These are phyloP conservation scores for Nicotiana knightiana DNA, from an alignment of 257 asterid genomes.

Conservation along the genomic window DNA sequence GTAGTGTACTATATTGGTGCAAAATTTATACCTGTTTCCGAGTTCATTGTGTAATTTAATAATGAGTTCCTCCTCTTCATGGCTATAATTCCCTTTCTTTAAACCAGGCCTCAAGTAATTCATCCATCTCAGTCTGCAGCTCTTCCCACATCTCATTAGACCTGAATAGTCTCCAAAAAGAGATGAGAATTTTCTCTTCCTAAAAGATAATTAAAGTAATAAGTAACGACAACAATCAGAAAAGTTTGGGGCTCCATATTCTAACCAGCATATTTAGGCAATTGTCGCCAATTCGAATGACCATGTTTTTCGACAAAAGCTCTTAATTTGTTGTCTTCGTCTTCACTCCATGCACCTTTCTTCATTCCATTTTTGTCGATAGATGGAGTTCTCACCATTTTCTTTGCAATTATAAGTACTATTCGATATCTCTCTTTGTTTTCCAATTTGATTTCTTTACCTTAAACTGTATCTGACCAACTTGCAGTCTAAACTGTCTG, in stretches of 20 bases:
- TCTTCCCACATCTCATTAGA: conserved; percentile 50
- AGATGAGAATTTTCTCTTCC: neutral
- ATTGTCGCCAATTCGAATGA: conserved; percentile 43
- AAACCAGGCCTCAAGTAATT: conserved; percentile 46
- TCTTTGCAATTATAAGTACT: neutral
- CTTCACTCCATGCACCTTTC: conserved; percentile 52
- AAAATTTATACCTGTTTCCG: conserved; percentile 18
- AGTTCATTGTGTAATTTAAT: conserved; percentile 29
- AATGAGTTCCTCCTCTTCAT: conserved; percentile 37
- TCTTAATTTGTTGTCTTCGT: conserved; percentile 39
- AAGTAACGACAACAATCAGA: neutral
- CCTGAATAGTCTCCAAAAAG: conserved; percentile 15
- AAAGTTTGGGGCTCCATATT: neutral
- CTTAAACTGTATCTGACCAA: neutral
- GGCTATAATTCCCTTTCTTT: conserved; percentile 33
- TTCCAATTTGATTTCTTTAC: neutral
- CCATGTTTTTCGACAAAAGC: conserved; percentile 31
- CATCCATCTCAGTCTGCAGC: conserved; percentile 59
- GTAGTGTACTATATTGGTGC: neutral
- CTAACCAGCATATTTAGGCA: conserved; percentile 40
- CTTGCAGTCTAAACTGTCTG: neutral
- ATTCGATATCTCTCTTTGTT: neutral
- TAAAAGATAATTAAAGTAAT: neutral
- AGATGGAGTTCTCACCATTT: conserved; percentile 22
- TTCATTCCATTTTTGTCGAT: conserved; percentile 29